phyloP scores from a whole-genome alignment of 257 asterid genomes.

The Nicotiana noctiflora region DNA sequence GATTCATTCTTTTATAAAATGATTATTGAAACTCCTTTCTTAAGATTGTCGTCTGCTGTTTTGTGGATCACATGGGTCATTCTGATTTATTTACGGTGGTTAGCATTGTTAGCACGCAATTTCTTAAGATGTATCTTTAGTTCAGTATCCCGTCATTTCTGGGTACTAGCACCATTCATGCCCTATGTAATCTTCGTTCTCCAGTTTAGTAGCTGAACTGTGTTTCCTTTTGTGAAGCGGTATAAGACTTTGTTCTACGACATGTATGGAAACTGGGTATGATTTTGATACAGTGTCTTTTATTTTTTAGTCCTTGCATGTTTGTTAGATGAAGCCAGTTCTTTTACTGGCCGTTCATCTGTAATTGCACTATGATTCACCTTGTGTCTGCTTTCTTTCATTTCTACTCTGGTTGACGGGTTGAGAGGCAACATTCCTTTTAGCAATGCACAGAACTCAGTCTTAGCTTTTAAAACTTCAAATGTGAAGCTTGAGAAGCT shows the following conservation, averaged over 20 bases:
- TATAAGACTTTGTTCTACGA: not conserved
- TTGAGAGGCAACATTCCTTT: not conserved
- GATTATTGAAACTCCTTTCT: not conserved
- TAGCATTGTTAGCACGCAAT: not conserved
- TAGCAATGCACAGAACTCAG: not conserved
- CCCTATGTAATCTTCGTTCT: not conserved
- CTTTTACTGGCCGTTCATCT: not conserved
- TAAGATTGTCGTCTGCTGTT: not conserved
- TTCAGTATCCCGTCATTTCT: not conserved
- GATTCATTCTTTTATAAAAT: not conserved
- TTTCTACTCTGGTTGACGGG: not conserved
- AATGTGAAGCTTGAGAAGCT: not conserved
- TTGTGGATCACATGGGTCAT: not conserved
- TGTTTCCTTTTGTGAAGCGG: constrained; percentile 1
- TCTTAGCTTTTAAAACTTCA: not conserved
- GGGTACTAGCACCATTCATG: not conserved
- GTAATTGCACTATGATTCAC: not conserved
- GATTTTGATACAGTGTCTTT: not conserved
- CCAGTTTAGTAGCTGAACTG: not conserved
- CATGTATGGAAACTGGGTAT: not conserved
- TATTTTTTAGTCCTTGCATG: not conserved
- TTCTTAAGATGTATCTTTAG: not conserved
- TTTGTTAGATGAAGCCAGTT: not conserved
- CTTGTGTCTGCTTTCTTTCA: not conserved
- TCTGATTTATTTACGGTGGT: not conserved